Evolutionary conservation across 1,284 basidiomycete genomes (phyloP), one percentile per base, ranked within the genome.

Genomic region (Rhodotorula sp.): DNA sequence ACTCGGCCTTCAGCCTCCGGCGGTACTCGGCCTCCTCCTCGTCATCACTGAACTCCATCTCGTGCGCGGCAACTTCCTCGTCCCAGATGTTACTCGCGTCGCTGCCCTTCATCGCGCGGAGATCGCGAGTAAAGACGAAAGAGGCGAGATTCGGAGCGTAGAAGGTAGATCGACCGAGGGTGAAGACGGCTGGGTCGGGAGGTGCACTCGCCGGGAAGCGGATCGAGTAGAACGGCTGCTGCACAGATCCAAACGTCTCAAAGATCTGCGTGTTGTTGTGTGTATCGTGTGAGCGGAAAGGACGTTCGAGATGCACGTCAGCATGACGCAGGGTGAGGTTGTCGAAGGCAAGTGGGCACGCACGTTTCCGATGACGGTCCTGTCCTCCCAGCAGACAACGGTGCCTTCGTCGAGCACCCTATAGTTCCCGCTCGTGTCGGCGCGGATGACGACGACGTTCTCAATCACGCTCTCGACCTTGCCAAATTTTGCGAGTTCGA

Each of bases 61-160:
- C 92, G 66, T 91, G 87, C 20, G 90, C 91, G 4, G 83, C 89
- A 1, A 90, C 89, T 78, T 95, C 92, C 80, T 95, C 92, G 77
- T 95, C 93, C 76, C 91, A 87, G 12, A 92, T 84, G 79, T 95
- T 95, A 79, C 91, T 93, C n/a, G 93, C 92, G 76, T 95, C 92
- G 76, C 90, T 93, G 51, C 92, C 93, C 78, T 88, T 92, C 10
- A 81, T 79, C 70, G 84, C 84, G 33, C 77, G 75, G 51, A 95
- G 84, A 62, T 87, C 85, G 57, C 84, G 83, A 17, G 92, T 84
- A 77, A 90, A 90, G 49, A 94, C 88, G 76, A 91, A 92, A 60
- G 85, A 85, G 80, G 91, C 92, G 57, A 86, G 86, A 42, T 82
- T 80, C 2, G 91, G 91, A 45, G 91, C 85, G 79, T 93, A 91